These are phyloP conservation scores for Phylloporus arenicola DNA, from an alignment of 768 basidiomycete genomes.

Conservation along the genomic window DNA sequence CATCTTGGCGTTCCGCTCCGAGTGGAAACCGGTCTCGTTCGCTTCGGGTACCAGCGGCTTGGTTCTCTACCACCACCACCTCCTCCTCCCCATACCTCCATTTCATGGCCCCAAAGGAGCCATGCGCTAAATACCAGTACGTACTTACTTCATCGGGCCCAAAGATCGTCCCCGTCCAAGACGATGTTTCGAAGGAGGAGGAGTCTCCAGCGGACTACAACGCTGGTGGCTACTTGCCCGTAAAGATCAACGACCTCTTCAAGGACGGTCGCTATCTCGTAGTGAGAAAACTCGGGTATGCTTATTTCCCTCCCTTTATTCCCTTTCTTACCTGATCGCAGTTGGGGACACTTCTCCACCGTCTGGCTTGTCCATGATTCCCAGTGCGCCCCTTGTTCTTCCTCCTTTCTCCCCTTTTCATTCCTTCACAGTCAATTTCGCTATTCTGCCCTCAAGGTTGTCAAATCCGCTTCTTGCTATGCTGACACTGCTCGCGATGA, in stretches of 20 bases:
- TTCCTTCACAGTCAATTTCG: constrained; percentile 46
- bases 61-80: neutral
- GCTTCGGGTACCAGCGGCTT: constrained; percentile 11
- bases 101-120: constrained; percentile 61
- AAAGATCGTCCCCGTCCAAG: constrained; percentile 66
- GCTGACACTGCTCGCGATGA: constrained; percentile 96
- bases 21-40: constrained; percentile 11
- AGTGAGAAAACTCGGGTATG: constrained; percentile 83
- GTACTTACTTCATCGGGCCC: constrained; percentile 60
- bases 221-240: constrained; percentile 72
- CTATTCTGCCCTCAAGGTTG: constrained; percentile 90
- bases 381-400: constrained; percentile 44
- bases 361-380: constrained; percentile 86
- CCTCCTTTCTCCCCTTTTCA: constrained; percentile 11
- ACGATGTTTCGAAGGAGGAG: constrained; percentile 65
- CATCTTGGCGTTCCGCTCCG: constrained; percentile 9
- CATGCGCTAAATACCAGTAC: constrained; percentile 71
- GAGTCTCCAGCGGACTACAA: constrained; percentile 84
- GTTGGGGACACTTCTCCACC: constrained; percentile 95
- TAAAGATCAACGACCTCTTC: constrained; percentile 80
- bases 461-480: constrained; percentile 92
- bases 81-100: constrained; percentile 1
- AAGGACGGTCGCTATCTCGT: constrained; percentile 80
- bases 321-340: constrained; percentile 27
- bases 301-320: constrained; percentile 1